Base-by-base conservation (phyloP, 495 filamentous ascomycete genomes). In the Pseudotulostoma volvatum region DNA sequence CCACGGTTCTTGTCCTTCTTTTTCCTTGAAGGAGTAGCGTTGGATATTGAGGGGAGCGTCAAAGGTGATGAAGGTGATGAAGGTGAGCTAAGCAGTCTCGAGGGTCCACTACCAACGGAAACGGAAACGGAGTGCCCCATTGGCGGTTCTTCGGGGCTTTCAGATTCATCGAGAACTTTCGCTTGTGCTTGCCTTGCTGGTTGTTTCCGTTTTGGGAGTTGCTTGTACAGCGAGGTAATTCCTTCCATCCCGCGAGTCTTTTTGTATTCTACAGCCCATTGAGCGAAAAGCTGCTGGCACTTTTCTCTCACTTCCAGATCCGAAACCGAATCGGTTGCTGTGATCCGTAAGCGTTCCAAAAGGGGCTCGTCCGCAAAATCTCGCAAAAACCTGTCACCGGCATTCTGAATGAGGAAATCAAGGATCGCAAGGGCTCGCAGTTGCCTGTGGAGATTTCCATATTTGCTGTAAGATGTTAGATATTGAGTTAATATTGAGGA, bases 331-430 rank as follows among this genome's bases (percentile, higher is more conserved):
- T 92, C 87, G 14, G 81, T 90, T 9, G 79, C 81, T 33, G 85
- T 79, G 33, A 96, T 77, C 15, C 92, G 79, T 18, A 99, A 65
- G 33, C 92, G 80, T 55, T 99, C 92, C 13, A 99, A 72, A 17
- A 96, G 64, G n/a, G 85, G 79, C 45, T 95, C 88, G 45, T 96
- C 88, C 16, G 78, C 81, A 53, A 96, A 95, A 23, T 56, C 60
- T 11, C 83, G 73, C 59, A 94, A 78, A 54, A 99, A 96, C 20
- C 82, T 75, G 9, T 80, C 71, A 2, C 87, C 88, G 13, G 84
- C 85, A 62, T 96, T 99, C 50, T 94, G 83, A 20, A 99, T 92
- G 17, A 96, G 66, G 33, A 81, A 86, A 55, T 99, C 90, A 3
- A 99, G 76, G 19, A 99, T 79, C 7, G 79, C 80, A 30, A 99